A percentile compares a stretch with the other conserved stretches of the same genome.
Evolutionary conservation across 2,329 filamentous ascomycete genomes (phyloP).

Genomic region (Xylaria sp.): DNA sequence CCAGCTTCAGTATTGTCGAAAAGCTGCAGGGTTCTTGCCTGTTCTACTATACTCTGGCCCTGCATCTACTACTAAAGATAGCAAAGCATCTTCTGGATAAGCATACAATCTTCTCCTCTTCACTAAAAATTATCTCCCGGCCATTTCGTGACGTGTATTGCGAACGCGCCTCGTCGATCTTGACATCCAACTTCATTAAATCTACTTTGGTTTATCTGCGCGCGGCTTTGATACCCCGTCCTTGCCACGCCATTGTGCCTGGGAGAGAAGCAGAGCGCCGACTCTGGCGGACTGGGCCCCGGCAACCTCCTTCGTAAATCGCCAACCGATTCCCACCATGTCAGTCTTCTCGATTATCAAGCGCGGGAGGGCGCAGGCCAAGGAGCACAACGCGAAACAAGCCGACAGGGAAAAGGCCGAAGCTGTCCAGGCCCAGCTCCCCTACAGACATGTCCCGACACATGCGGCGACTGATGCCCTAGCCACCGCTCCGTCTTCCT

Average conservation of each 20-base stretch:
- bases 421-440: constrained; percentile 31
- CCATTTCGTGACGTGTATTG: background rate
- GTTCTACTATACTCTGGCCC: background rate
- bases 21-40: background rate
- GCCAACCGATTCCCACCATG: constrained; percentile 10
- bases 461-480: constrained; percentile 57
- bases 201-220: background rate
- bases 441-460: constrained; percentile 56
- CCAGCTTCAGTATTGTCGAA: background rate
- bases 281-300: constrained; percentile 2
- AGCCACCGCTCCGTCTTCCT: constrained; percentile 47
- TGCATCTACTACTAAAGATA: background rate
- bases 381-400: constrained; percentile 47
- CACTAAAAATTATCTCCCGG: background rate
- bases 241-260: background rate
- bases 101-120: background rate
- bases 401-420: constrained; percentile 44
- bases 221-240: background rate
- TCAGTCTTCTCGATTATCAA: constrained; percentile 22
- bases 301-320: background rate
- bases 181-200: background rate
- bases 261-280: background rate
- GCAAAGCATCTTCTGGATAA: background rate
- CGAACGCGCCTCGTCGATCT: background rate
- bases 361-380: constrained; percentile 42